phyloP scores from a whole-genome alignment of 345 rosid genomes.

The Populus pruinosa region DNA sequence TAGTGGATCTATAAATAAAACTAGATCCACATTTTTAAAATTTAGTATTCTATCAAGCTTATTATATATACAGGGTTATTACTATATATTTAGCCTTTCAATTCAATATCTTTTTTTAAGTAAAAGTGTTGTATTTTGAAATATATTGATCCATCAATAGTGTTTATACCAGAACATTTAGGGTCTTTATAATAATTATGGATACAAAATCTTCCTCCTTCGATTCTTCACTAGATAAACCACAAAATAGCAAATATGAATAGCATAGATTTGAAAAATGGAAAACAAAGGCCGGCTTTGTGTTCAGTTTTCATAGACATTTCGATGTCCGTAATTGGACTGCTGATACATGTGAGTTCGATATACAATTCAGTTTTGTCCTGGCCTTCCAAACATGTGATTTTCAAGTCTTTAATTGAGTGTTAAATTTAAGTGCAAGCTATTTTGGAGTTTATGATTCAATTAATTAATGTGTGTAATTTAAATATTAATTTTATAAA shows the following conservation, averaged over 20 bases:
- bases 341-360: background rate
- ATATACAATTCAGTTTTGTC: background rate
- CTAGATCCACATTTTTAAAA: rapidly evolving
- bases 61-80: too few relatives aligned
- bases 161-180: too few relatives aligned
- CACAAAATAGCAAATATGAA: background rate
- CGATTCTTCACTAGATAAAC: background rate
- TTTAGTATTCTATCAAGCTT: too few relatives aligned
- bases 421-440: too few relatives aligned
- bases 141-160: too few relatives aligned
- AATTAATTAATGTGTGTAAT: too few relatives aligned
- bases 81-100: too few relatives aligned
- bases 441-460: background rate
- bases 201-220: background rate
- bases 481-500: too few relatives aligned
- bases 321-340: background rate
- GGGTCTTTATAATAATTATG: too few relatives aligned
- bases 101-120: too few relatives aligned
- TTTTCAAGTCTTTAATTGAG: background rate
- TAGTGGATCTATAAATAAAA: too few relatives aligned
- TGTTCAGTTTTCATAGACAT: background rate
- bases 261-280: background rate
- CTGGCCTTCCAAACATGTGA: background rate
- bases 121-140: too few relatives aligned
- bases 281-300: background rate